Evolutionary conservation across 1,284 basidiomycete species (phyloP).

Genomic region (Puccinia brachypodii): DNA sequence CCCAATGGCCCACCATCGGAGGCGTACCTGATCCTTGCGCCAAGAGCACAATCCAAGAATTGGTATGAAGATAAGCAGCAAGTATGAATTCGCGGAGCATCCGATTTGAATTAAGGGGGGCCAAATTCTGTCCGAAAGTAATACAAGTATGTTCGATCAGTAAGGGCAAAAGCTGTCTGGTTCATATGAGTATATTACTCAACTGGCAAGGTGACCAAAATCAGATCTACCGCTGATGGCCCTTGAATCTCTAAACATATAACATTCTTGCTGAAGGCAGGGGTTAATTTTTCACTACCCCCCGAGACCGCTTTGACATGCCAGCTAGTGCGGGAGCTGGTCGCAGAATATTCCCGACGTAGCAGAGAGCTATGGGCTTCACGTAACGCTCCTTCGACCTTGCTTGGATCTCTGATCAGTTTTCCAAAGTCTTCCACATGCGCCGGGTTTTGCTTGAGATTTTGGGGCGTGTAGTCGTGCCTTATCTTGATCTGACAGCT

Average conservation of each 20-base stretch:
- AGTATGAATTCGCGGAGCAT: background rate
- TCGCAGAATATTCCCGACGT: background rate
- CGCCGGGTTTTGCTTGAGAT: background rate
- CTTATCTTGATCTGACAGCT: background rate
- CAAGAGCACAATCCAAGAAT: background rate
- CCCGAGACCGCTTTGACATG: background rate
- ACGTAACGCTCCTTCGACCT: slow-evolving; percentile 5
- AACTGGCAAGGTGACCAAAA: background rate
- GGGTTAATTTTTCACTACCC: background rate
- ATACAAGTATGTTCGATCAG: no score
- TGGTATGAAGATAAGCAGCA: background rate
- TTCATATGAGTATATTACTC: background rate
- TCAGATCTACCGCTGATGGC: background rate
- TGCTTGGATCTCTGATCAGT: background rate
- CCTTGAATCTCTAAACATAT: slow-evolving; percentile 14
- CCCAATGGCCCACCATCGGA: background rate
- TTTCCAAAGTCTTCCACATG: slow-evolving; percentile 7
- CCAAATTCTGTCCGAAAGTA: background rate
- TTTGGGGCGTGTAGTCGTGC: background rate
- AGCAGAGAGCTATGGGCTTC: slow-evolving; percentile 4
- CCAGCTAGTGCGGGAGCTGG: background rate
- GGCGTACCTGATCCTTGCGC: background rate
- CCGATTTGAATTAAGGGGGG: background rate
- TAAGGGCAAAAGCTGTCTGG: background rate
- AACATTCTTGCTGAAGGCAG: background rate